Evolutionary conservation across 2,329 filamentous ascomycete species (phyloP), one percentile per base, ranked within the genome.

Genomic region (Colletotrichum destructivum): DNA sequence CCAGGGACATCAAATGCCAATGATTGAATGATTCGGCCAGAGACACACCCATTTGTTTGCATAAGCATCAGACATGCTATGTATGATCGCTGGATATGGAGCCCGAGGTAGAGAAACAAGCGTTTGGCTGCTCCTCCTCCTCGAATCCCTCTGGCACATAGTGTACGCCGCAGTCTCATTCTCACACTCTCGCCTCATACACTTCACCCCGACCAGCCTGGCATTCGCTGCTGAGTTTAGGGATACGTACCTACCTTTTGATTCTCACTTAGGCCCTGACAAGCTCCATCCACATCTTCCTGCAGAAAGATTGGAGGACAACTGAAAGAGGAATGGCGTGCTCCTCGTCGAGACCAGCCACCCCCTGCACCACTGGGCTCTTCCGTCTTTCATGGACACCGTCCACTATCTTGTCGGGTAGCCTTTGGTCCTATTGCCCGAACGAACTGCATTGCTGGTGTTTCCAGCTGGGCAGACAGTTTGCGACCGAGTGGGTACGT

Each of bases 311-410:
- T 57, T 66, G 68, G 59, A 59, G 60, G 21, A 54, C 16, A 21
- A 47, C 44, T 16, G 21, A 52, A 38, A 68, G n/a, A 18, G 57
- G 69, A 26, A 68, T 57, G 54, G 64, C 64, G 47, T 21, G n/a
- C 47, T 26, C 62, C 56, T 55, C 67, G 16, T 15, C 40, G 44
- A n/a, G 55, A 23, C 68, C 62, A 67, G 68, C 68, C 63, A 67
- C 68, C 68, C 63, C 68, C 63, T 67, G 63, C 63, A 71, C 68
- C 56, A 62, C 18, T 66, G n/a, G 40, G 35, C 49, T n/a, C 67
- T 62, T 66, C 59, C 66, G 42, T 52, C 46, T 26, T 26, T 26
- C 26, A 3, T 3, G 1, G 26, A 4, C n/a, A 26, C 26, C 35
- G 31, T 59, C 61, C 54, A 42, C 49, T 44, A 35, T 23, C 16